These are phyloP conservation scores for Alternaria sp. DNA, from an alignment of 2,329 filamentous ascomycete genomes.

Conservation along the genomic window DNA sequence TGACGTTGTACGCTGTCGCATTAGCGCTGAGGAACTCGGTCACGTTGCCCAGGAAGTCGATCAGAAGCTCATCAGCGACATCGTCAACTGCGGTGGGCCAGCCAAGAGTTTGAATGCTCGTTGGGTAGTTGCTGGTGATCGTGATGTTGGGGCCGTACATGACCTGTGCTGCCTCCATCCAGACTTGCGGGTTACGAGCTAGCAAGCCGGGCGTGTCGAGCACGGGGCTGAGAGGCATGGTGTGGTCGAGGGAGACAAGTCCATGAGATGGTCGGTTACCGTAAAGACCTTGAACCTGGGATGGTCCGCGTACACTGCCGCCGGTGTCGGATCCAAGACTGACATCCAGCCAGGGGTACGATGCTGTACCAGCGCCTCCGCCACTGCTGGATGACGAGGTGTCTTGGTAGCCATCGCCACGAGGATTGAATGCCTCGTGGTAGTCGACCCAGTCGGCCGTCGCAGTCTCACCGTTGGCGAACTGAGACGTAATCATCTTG, in stretches of 20 bases:
- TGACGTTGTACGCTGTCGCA: constrained; percentile 48
- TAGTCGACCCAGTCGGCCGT: constrained; percentile 62
- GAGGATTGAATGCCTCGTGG: constrained; percentile 54
- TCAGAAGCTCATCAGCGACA: constrained; percentile 47
- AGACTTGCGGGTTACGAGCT: constrained; percentile 55
- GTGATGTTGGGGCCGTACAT: constrained; percentile 58
- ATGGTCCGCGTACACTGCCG: constrained; percentile 59
- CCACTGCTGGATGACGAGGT: constrained; percentile 58
- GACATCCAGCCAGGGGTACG: constrained; percentile 61
- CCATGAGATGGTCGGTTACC: constrained; percentile 60
- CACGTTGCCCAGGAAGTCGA: constrained; percentile 56
- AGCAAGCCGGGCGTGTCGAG: constrained; percentile 60
- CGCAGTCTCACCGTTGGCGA: constrained; percentile 56
- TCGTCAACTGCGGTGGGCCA: constrained; percentile 51
- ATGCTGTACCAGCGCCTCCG: constrained; percentile 54
- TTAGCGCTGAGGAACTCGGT: constrained; percentile 54
- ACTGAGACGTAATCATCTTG: constrained; percentile 57
- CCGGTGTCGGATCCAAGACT: constrained; percentile 61
- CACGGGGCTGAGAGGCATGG: constrained; percentile 59
- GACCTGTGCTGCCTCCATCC: constrained; percentile 54
- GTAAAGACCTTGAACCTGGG: constrained; percentile 59
- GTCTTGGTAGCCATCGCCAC: constrained; percentile 57
- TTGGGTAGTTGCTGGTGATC: constrained; percentile 53
- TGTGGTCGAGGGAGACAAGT: constrained; percentile 57
- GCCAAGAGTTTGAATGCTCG: constrained; percentile 52